Conservation (phyloP, 495 filamentous ascomycete genomes). For the Hyaloscypha hepaticicola region DNA sequence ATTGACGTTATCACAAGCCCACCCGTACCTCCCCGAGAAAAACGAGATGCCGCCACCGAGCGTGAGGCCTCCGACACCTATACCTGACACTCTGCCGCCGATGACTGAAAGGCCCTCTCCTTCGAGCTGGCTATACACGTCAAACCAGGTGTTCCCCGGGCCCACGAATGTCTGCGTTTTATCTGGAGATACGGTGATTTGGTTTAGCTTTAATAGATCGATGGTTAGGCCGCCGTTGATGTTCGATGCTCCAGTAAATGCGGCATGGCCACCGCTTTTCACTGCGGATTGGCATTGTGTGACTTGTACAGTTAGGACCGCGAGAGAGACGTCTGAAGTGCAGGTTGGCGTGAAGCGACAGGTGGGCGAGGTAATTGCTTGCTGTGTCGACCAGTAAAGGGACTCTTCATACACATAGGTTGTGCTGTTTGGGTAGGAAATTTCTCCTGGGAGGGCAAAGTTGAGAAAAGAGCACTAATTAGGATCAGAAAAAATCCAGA, state of each 20-base stretch:
- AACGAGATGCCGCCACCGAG: constrained; percentile 43
- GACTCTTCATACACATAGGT: constrained; percentile 25
- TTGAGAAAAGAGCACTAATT: constrained; percentile 33
- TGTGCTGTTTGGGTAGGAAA: constrained; percentile 18
- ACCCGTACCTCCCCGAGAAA: constrained; percentile 43
- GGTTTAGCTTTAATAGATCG: constrained; percentile 48
- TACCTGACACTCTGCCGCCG: constrained; percentile 38
- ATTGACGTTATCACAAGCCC: constrained; percentile 48
- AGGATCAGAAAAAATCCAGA: too few species aligned
- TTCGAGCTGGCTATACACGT: constrained; percentile 52
- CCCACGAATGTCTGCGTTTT: constrained; percentile 40
- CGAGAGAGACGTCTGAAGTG: constrained; percentile 39
- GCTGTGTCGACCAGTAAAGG: constrained; percentile 51
- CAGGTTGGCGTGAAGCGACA: constrained; percentile 30
- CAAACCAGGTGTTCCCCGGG: constrained; percentile 49
- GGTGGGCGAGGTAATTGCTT: constrained; percentile 36
- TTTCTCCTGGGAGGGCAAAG: constrained; percentile 24
- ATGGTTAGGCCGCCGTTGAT: constrained; percentile 56
- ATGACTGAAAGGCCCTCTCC: constrained; percentile 45
- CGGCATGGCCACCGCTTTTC: constrained; percentile 51
- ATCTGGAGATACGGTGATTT: constrained; percentile 37
- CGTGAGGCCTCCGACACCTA: constrained; percentile 31
- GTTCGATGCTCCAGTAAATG: constrained; percentile 48
- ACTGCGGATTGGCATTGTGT: constrained; percentile 47
- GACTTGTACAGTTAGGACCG: constrained; percentile 35